Evolutionary conservation across 202 grass and related monocot genomes (phyloP).

Genomic region (Panicum hallii): DNA sequence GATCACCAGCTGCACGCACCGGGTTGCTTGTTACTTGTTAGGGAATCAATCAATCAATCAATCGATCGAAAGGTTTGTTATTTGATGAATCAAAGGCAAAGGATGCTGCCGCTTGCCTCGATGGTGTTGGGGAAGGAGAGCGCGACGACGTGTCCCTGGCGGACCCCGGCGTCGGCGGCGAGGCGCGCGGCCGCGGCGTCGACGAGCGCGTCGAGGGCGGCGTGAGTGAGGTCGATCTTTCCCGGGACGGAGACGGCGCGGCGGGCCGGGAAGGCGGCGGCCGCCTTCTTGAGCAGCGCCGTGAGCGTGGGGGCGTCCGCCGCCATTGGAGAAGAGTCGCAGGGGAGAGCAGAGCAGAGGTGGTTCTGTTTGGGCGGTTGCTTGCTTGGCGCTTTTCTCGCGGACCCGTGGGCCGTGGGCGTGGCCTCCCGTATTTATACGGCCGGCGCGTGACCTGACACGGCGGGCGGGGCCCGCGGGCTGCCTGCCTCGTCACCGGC

Average conservation of each 20-base stretch:
- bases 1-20: conserved; percentile 64
- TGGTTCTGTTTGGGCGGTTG: too few relatives aligned
- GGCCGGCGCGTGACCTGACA: too few relatives aligned
- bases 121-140: conserved; percentile 87
- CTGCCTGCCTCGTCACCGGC: too few relatives aligned
- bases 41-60: not conserved
- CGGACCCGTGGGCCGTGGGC: too few relatives aligned
- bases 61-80: not conserved
- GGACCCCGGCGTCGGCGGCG: conserved; percentile 37
- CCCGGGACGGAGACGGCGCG: conserved; percentile 63
- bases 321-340: not conserved
- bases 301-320: conserved; percentile 45
- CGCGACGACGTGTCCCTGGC: conserved; percentile 64
- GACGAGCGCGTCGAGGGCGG: conserved; percentile 68
- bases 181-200: conserved; percentile 64
- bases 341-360: too few relatives aligned
- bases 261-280: conserved; percentile 52
- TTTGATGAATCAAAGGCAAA: too few relatives aligned
- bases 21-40: too few relatives aligned
- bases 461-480: too few relatives aligned
- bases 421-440: too few relatives aligned
- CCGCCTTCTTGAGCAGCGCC: conserved; percentile 55
- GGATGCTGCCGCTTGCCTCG: conserved; percentile 40
- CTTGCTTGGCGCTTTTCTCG: too few relatives aligned
- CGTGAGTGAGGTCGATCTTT: conserved; percentile 63